A percentile compares a stretch with the other conserved stretches of the same genome.
Conservation (phyloP, 1,284 basidiomycete genomes). For the Leccinum pachyderme region DNA sequence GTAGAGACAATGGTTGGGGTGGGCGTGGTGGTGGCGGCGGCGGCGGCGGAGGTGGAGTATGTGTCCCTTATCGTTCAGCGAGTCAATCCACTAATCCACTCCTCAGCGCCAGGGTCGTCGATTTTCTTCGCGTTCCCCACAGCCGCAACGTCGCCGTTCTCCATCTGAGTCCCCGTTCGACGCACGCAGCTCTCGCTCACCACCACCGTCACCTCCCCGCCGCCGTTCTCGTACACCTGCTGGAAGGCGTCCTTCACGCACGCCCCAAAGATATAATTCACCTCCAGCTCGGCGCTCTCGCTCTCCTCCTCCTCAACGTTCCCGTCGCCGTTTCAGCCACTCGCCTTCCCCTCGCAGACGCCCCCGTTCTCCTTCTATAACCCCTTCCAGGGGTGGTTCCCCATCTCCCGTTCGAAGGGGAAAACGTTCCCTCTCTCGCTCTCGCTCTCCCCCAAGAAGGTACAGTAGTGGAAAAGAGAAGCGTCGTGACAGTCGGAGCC, state of each 20-base stretch:
- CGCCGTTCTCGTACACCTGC: constrained; percentile 38
- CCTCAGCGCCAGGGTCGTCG: constrained; percentile 38
- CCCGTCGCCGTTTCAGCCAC: constrained; percentile 28
- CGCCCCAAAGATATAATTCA: constrained; percentile 22
- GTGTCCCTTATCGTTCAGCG: constrained; percentile 20
- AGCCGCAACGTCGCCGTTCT: constrained; percentile 29
- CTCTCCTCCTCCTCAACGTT: constrained; percentile 30
- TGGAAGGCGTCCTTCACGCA: constrained; percentile 37
- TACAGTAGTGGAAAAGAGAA: constrained; percentile 37
- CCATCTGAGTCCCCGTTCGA: constrained; percentile 35
- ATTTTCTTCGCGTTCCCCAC: constrained; percentile 40
- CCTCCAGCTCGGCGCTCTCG: constrained; percentile 27
- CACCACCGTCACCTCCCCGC: constrained; percentile 34
- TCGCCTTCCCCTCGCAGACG: constrained; percentile 37
- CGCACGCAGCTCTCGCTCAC: constrained; percentile 46
- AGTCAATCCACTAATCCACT: constrained; percentile 6
- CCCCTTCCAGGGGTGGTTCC: constrained; percentile 26
- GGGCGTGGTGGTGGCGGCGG: constrained; percentile 42
- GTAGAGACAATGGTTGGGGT: constrained; percentile 38
- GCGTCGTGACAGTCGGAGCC: constrained; percentile 52
- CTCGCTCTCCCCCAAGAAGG: constrained; percentile 45
- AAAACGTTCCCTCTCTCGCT: constrained; percentile 36
- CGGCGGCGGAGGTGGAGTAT: constrained; percentile 40
- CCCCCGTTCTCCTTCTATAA: constrained; percentile 36
- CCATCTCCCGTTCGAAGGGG: constrained; percentile 45